Percentiles rank a stretch among this genome's conserved stretches.
These are phyloP conservation scores for Caryocar brasiliense DNA, from an alignment of 441 rosid genomes.

Conservation along the genomic window DNA sequence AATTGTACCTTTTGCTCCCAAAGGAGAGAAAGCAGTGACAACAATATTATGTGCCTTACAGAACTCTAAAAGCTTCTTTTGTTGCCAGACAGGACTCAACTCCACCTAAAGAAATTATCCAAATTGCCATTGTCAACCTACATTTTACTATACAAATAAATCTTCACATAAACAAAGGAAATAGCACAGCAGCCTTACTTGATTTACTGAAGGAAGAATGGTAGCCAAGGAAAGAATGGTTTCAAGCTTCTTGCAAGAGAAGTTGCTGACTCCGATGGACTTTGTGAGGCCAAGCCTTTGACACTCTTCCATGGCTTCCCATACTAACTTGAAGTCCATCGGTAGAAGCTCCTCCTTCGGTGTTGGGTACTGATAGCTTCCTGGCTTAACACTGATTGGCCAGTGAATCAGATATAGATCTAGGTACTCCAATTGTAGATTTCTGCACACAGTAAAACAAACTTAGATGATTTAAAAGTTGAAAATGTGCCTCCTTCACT, in stretches of 20 bases:
- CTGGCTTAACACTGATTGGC: slow-evolving; percentile 28
- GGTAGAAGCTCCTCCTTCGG: slow-evolving; percentile 13
- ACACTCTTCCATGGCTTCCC: slow-evolving; percentile 37
- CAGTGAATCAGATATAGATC: slow-evolving; percentile 31
- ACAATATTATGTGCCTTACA: slow-evolving; percentile 10
- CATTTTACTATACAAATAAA: not conserved
- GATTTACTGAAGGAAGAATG: slow-evolving; percentile 26
- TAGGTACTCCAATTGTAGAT: slow-evolving; percentile 20
- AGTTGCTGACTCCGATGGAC: slow-evolving; percentile 31
- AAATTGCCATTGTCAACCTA: not conserved
- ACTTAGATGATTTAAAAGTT: too few relatives aligned
- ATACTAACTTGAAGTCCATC: slow-evolving; percentile 20
- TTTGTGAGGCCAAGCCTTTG: slow-evolving; percentile 28
- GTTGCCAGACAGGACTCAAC: slow-evolving; percentile 26
- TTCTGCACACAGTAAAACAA: slow-evolving; percentile 1
- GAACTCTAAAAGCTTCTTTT: slow-evolving; percentile 23
- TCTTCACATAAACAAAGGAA: not conserved
- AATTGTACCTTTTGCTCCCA: slow-evolving; percentile 14
- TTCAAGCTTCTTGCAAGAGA: slow-evolving; percentile 28
- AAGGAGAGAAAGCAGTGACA: slow-evolving; percentile 19
- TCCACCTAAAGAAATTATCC: slow-evolving; percentile 21
- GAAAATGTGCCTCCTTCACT: too few relatives aligned
- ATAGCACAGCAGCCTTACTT: slow-evolving; percentile 11
- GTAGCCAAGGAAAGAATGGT: slow-evolving; percentile 19
- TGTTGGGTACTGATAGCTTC: not conserved